Evolutionary conservation across 2,329 filamentous ascomycete genomes (phyloP).

Genomic region (Penicillium brasilianum): DNA sequence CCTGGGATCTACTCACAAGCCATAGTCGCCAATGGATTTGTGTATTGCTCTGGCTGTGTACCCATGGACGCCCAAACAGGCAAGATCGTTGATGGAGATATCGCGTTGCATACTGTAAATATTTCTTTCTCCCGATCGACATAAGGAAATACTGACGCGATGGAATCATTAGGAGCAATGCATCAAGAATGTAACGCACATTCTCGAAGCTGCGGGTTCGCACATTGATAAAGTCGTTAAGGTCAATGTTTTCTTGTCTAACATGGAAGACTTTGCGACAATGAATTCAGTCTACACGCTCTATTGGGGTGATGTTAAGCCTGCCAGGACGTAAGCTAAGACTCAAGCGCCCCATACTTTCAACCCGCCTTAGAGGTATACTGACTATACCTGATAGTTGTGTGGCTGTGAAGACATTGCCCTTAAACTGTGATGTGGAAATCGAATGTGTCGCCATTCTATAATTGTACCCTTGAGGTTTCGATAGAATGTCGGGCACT

Average conservation of each 20-base stretch:
- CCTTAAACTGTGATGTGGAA: slow-evolving; percentile 84
- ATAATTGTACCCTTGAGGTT: slow-evolving; percentile 11
- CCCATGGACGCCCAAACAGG: slow-evolving; percentile 62
- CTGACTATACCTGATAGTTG: slow-evolving; percentile 52
- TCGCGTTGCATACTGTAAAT: slow-evolving; percentile 60
- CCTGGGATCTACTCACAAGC: slow-evolving; percentile 65
- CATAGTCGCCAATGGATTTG: slow-evolving; percentile 66
- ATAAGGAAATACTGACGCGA: not conserved
- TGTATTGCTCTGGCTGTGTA: slow-evolving; percentile 72
- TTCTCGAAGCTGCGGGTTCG: slow-evolving; percentile 66
- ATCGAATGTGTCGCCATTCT: slow-evolving; percentile 85
- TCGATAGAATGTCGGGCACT: too few relatives aligned
- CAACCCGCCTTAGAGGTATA: not conserved
- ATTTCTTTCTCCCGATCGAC: not conserved
- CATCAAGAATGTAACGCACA: slow-evolving; percentile 62
- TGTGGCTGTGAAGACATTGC: slow-evolving; percentile 86
- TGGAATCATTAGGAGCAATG: slow-evolving; percentile 52
- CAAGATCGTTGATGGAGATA: slow-evolving; percentile 61
- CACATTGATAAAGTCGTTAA: slow-evolving; percentile 67
- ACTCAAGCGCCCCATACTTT: not conserved
- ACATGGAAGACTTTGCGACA: slow-evolving; percentile 70
- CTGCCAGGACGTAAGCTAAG: slow-evolving; percentile 46
- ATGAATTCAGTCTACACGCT: slow-evolving; percentile 88
- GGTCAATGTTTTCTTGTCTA: slow-evolving; percentile 68
- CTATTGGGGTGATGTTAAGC: slow-evolving; percentile 69